phyloP scores from a whole-genome alignment of 441 rosid species.

The Theobroma grandiflorum region DNA sequence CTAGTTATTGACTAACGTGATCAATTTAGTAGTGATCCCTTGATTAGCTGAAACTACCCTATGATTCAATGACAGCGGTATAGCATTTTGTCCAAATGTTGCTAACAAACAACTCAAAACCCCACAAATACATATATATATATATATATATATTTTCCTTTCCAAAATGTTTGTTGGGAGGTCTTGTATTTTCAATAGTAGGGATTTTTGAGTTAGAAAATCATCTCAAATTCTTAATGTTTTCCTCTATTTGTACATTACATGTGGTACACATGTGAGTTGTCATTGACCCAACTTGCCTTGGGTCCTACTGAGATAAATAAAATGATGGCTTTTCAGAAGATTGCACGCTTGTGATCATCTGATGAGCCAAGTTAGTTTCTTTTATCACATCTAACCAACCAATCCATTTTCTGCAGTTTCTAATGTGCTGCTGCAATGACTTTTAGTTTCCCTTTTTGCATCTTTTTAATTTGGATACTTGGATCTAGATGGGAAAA shows the following conservation, averaged over 20 bases:
- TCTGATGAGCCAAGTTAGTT: slow-evolving; percentile 28
- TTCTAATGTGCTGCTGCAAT: background rate
- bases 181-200: background rate
- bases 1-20: too few species aligned
- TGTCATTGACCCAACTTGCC: slow-evolving; percentile 36
- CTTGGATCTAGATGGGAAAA: slow-evolving; percentile 2
- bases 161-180: background rate
- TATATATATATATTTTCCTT: background rate
- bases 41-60: background rate
- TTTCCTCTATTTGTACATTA: slow-evolving; percentile 20
- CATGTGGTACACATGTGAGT: slow-evolving; percentile 38
- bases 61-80: background rate
- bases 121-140: background rate
- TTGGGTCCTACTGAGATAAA: slow-evolving; percentile 6
- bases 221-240: background rate
- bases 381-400: slow-evolving; percentile 12
- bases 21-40: background rate
- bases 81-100: background rate
- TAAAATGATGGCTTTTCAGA: background rate
- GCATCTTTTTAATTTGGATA: background rate
- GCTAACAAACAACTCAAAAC: background rate
- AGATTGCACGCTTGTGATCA: slow-evolving; percentile 29
- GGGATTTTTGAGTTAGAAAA: background rate
- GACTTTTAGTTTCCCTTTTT: background rate
- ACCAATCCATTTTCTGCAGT: slow-evolving; percentile 13